These are phyloP conservation scores for Neurospora tetraspora DNA, from an alignment of 495 filamentous ascomycete genomes.

Conservation along the genomic window DNA sequence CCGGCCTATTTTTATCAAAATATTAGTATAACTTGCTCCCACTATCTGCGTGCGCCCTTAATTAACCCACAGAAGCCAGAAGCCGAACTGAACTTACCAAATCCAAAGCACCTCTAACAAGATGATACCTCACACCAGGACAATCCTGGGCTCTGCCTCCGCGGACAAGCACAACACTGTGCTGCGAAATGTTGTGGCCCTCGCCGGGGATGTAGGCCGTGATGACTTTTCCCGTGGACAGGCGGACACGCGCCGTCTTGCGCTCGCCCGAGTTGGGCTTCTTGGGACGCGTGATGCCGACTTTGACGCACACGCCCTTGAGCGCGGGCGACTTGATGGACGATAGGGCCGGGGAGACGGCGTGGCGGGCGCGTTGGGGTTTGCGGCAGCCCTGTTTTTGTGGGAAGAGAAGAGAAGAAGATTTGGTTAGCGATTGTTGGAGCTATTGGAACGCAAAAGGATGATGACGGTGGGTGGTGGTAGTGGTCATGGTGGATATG, in stretches of 20 bases:
- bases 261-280: conserved; percentile 96
- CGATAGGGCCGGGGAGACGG: conserved; percentile 73
- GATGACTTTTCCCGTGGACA: conserved; percentile 79
- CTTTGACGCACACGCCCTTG: conserved; percentile 93
- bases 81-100: conserved; percentile 45
- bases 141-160: conserved; percentile 93
- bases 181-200: conserved; percentile 98
- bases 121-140: conserved; percentile 91
- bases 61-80: too few relatives aligned
- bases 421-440: background rate
- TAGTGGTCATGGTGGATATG: too few relatives aligned
- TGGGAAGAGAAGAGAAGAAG: conserved; percentile 8
- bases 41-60: too few relatives aligned
- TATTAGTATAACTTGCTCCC: too few relatives aligned
- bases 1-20: conserved; percentile 53
- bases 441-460: too few relatives aligned
- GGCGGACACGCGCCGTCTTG: conserved; percentile 78
- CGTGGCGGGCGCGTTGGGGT: conserved; percentile 65
- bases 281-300: conserved; percentile 87
- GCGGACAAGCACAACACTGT: conserved; percentile 88
- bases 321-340: conserved; percentile 59
- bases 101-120: conserved; percentile 88
- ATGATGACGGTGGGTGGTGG: too few relatives aligned
- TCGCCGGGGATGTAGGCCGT: conserved; percentile 92
- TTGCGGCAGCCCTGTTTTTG: conserved; percentile 57